phyloP scores from a whole-genome alignment of 2,329 filamentous ascomycete species.

The Neofusicoccum parvum region DNA sequence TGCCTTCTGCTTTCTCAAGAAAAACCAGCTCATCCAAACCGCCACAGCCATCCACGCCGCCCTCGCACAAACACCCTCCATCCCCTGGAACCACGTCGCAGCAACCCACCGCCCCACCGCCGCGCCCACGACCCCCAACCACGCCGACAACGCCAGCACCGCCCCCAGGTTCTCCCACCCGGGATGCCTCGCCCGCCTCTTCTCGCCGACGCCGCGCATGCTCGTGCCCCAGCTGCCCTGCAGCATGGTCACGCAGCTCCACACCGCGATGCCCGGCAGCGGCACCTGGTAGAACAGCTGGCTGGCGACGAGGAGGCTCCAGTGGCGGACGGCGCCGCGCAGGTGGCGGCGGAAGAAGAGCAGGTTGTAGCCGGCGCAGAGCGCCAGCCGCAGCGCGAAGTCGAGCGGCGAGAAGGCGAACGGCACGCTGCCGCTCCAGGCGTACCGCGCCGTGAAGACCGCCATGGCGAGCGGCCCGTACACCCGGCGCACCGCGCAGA shows the following conservation, averaged over 20 bases:
- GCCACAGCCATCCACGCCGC: too few relatives aligned
- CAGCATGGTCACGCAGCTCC: constrained; percentile 38
- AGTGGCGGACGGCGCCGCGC: constrained; percentile 20
- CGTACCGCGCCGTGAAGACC: constrained; percentile 26
- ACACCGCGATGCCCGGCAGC: constrained; percentile 38
- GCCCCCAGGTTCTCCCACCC: not conserved
- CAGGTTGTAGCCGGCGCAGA: constrained; percentile 28
- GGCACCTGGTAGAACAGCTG: constrained; percentile 40
- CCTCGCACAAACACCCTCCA: too few relatives aligned
- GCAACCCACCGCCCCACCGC: too few relatives aligned
- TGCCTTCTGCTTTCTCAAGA: too few relatives aligned
- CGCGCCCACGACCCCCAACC: not conserved
- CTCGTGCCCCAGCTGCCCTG: constrained; percentile 38
- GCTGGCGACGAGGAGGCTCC: constrained; percentile 22
- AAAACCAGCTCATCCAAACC: too few relatives aligned
- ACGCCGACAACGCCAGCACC: not conserved
- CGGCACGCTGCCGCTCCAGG: constrained; percentile 32
- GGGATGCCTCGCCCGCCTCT: not conserved
- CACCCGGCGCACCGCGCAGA: constrained; percentile 35
- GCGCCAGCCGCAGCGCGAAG: constrained; percentile 27
- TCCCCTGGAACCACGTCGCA: too few relatives aligned
- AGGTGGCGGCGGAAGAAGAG: constrained; percentile 29
- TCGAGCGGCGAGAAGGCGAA: constrained; percentile 34
- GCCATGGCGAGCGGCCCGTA: constrained; percentile 21
- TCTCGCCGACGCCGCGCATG: too few relatives aligned